Base-by-base conservation (phyloP, 148 eudicot species). In the Nepenthes mirabilis region DNA sequence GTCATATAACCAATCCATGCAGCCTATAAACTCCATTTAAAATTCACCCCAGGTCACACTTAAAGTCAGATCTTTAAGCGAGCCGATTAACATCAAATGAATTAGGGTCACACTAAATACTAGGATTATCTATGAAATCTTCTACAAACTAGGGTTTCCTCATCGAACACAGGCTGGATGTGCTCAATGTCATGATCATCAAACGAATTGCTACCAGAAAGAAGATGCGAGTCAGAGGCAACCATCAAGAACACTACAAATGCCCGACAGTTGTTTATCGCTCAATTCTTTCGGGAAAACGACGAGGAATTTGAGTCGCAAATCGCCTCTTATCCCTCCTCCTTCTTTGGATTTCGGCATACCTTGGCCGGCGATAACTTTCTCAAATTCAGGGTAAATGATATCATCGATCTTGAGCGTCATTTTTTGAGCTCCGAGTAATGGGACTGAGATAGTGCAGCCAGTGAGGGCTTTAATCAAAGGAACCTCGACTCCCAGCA, bases 401-500 rank as follows among this genome's bases (percentile, higher is more conserved):
- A 86, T 79, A 11, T 90, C 80, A 33, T 86, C 83, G 13, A 90
- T 60, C 33, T 72, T 63, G 12, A 86, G 36, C 8, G 65, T 60
- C 69, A 79, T 82, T 12, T 70, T 68, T 8, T 73, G 86, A 2
- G 88, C 95, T 65, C 88, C 88, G 60, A 90, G 49, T n/a, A 90
- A 37, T 6, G 97, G 97, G 40, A 86, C 43, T 8, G 68, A 52
- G 8, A 85, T 69, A n/a, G 71, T 76, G 70, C 90, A 86, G 60
- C 97, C 90, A 13, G 88, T 74, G 37, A 90, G 83, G 34, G 94
- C 95, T 47, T 86, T 68, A 1, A 82, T 56, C 8, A 90, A 66
- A 57, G 97, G 88, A 10, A 90, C 68, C 47, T 90, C 95, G 34
- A 90, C 80, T 59, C 80, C 95, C 2, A 90, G 60, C 58, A 80